Evolutionary conservation across 257 asterid genomes (phyloP).

Genomic region (Solanum neorickii): DNA sequence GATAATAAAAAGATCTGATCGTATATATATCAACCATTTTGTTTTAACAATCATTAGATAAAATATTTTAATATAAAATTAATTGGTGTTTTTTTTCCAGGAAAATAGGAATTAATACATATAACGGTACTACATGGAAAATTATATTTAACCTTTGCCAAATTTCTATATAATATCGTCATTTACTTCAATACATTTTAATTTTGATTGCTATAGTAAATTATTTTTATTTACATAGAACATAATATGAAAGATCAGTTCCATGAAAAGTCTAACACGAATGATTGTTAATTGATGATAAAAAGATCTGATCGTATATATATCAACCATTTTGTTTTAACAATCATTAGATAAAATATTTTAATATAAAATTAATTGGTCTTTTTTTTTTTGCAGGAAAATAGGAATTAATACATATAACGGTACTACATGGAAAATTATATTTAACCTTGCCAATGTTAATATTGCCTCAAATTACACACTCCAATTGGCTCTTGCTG

Average conservation of each 20-base stretch:
- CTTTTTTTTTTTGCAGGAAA: slow-evolving; percentile 11
- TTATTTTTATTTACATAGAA: neutral
- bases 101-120: slow-evolving; percentile 7
- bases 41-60: neutral
- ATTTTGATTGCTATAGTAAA: neutral
- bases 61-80: neutral
- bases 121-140: slow-evolving; percentile 49
- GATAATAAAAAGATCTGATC: no score
- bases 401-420: slow-evolving; percentile 3
- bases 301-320: no score
- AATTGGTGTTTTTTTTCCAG: slow-evolving; percentile 6
- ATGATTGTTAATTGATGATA: neutral
- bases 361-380: neutral
- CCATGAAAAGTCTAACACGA: neutral
- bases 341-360: neutral
- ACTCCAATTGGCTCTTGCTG: slow-evolving; percentile 63
- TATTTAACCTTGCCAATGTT: slow-evolving; percentile 21
- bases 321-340: neutral
- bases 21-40: neutral
- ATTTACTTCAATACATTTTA: neutral
- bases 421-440: slow-evolving; percentile 54
- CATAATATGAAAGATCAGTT: neutral
- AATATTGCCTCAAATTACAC: slow-evolving; percentile 33
- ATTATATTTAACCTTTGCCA: slow-evolving; percentile 22
- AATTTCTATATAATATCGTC: neutral